Base-by-base conservation (phyloP, 441 rosid species). In the Populus hybrid region DNA sequence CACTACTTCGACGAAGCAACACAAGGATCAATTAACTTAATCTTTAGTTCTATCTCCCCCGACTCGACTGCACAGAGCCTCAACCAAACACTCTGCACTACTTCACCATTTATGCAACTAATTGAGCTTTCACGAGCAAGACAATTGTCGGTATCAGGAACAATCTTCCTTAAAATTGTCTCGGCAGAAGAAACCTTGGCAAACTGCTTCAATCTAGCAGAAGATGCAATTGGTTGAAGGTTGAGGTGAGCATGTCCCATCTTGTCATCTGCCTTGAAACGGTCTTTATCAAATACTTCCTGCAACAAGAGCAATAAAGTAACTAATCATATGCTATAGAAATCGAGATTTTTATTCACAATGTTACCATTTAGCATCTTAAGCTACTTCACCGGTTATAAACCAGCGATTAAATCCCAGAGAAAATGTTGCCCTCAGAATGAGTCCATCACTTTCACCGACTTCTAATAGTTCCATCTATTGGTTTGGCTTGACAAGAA, bases 201-300 rank as follows among this genome's bases (percentile, higher is more conserved):
- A 81, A 91, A 82, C 79, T 89, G 95, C 83, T 91, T 90, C 79
- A 96, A 85, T 75, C 98, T 84, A 36, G 96, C 91, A 16, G 92
- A 89, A 50, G 99, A 94, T 82, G 88, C 80, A 34, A 96, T 85
- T 1, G 97, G 98, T 78, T 94, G 99, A 83, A 96, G 94, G 87
- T 83, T 92, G 77, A 96, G 85, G 72, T 84, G 74, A 68, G 99
- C 99, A 73, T 87, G 89, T 24, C 99, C 99, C 99, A 96, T 96
- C 84, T 96, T 92, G 82, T 96, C 99, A 83, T 96, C 99, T 10
- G 94, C 79, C 86, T 94, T 96, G 91, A 96, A 96, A 70, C 90
- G 91, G 81, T 96, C 99, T 82, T 90, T 96, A 72, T 96, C 99
- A 73, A 90, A 96, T 76, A 96, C 98, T 90, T 96, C 97, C 99